Evolutionary conservation across 2,329 filamentous ascomycete genomes (phyloP).

Genomic region (Cadophora luteo-olivacea): DNA sequence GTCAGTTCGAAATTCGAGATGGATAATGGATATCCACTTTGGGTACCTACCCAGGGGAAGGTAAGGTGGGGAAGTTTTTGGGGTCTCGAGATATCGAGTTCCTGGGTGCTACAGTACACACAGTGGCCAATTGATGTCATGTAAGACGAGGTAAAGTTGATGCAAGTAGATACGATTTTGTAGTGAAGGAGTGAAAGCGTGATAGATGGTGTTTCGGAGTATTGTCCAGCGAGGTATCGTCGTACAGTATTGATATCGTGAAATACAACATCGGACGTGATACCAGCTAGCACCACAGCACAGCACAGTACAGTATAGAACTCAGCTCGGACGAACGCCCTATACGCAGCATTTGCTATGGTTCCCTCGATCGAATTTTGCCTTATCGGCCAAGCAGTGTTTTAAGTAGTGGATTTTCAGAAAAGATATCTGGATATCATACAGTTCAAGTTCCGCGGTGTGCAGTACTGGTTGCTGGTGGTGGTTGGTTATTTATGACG

Average conservation of each 20-base stretch:
- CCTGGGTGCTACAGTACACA: no score
- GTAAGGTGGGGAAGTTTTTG: background rate
- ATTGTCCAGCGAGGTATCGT: background rate
- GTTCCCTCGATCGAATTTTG: background rate
- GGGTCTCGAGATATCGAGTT: no score
- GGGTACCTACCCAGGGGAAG: background rate
- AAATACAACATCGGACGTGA: background rate
- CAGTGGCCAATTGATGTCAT: no score
- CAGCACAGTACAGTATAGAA: background rate
- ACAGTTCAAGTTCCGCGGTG: background rate
- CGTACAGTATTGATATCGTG: background rate
- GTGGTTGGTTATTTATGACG: background rate
- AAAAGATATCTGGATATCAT: no score
- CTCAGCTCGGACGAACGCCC: constrained; percentile 7
- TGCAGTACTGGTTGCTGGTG: no score
- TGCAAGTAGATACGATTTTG: no score
- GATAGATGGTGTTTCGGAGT: background rate
- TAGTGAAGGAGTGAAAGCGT: no score
- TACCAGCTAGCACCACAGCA: no score
- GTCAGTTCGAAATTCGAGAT: background rate
- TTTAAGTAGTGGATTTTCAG: background rate
- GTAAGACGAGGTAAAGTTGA: no score
- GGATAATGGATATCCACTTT: background rate
- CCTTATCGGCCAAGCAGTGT: background rate
- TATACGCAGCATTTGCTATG: background rate